Evolutionary conservation across 345 rosid species (phyloP).

Genomic region (Eutrema heterophyllum): DNA sequence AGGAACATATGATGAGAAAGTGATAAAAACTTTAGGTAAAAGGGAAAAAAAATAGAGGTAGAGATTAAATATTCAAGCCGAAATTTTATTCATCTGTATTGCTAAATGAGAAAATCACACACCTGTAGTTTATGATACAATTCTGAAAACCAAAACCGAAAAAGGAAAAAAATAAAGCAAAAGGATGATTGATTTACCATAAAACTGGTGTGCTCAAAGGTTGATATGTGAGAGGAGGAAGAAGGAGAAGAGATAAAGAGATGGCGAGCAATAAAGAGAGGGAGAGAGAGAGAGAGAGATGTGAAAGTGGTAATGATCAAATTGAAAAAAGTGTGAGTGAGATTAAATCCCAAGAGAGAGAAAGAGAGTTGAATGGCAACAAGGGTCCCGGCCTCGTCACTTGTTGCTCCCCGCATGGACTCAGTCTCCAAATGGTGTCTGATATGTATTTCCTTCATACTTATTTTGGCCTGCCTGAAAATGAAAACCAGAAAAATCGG

Average conservation of each 20-base stretch:
- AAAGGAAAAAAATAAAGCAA: slow-evolving; percentile 2
- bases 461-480: not conserved
- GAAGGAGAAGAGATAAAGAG: slow-evolving; percentile 14
- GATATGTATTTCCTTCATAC: not conserved
- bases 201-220: slow-evolving; percentile 30
- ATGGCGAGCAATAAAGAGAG: slow-evolving; percentile 13
- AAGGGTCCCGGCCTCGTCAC: slow-evolving; percentile 43
- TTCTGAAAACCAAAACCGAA: slow-evolving; percentile 10
- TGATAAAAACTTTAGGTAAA: slow-evolving; percentile 13
- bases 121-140: slow-evolving; percentile 9
- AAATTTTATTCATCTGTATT: not conserved
- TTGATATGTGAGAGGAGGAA: slow-evolving; percentile 11
- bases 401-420: slow-evolving; percentile 34
- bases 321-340: slow-evolving; percentile 14
- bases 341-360: slow-evolving; percentile 24
- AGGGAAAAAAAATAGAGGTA: not conserved
- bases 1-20: slow-evolving; percentile 15
- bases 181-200: slow-evolving; percentile 28
- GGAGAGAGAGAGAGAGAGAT: not conserved
- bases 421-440: slow-evolving; percentile 26
- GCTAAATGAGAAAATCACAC: not conserved
- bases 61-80: slow-evolving; percentile 10
- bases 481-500: not conserved
- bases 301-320: slow-evolving; percentile 28
- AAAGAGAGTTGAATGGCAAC: slow-evolving; percentile 20